Evolutionary conservation across 371 early-diverging fungal species (phyloP), one percentile per base, ranked within the genome.

Genomic region (Lichtheimia ramosa): DNA sequence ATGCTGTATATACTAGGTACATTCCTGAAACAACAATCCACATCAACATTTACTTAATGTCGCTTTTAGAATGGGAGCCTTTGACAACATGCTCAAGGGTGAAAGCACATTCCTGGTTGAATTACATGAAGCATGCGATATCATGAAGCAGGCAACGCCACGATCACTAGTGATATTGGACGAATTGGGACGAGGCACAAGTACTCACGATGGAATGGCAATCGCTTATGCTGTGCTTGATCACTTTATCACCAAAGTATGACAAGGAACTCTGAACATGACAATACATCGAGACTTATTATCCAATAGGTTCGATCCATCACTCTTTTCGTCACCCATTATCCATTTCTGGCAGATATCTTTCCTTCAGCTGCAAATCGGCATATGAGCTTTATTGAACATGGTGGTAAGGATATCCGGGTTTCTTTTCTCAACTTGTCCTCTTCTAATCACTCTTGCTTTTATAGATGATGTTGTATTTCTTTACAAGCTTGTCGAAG

Each of bases 121-220:
- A 74, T 75, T 96, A 57, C 81, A 78, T 54, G 96, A 96, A 70
- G 89, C 94, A 0, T 78, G 88, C 1, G 86, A 83, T 50, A 89
- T 96, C 16, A 73, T 96, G 68, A 71, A 74, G 28, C 66, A 79
- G 12, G 84, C 88, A 1, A 93, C 95, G 2, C 59, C 63, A 6
- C 77, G 84, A 14, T 91, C 90, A 0, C 70, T 96, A 56, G 91
- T 96, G 1, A 91, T 99, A 34, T 81, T 99, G 68, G 99, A 99
- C 72, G 99, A 99, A 65, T 83, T 99, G 23, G 99, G 99, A 10
- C 89, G 99, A 52, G 99, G 99, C 18, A 99, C 99, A 0, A 86
- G 92, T 13, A 92, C 96, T 1, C 75, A 81, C 40, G 99, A 99
- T 64, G 99, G 99, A 0, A 77, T 92, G 27, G 87, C 96, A 0